Conservation (phyloP, 192 early-diverging fungal species). For the Pilaira anomala region DNA sequence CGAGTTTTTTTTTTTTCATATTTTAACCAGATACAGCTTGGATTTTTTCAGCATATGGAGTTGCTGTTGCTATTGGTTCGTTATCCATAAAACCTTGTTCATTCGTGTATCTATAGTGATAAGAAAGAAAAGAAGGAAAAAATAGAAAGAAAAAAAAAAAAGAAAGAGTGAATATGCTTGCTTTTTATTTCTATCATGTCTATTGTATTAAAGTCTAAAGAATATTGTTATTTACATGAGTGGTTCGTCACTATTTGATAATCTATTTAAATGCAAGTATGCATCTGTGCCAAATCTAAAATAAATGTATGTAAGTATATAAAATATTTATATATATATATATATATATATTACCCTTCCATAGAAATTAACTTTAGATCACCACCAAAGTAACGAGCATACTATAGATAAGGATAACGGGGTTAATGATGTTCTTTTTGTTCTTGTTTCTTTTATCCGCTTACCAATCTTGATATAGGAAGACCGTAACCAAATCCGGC, state of each 20-base stretch:
- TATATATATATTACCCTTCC: constrained; percentile 80
- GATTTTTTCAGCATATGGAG: not conserved
- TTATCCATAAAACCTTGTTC: not conserved
- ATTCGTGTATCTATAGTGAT: not conserved
- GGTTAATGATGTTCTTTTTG: not conserved
- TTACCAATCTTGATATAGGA: constrained; percentile 74
- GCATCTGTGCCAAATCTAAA: constrained; percentile 85
- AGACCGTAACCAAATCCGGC: constrained; percentile 94
- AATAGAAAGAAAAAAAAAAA: too few relatives aligned
- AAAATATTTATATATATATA: not conserved
- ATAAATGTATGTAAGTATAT: not conserved
- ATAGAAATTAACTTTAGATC: constrained; percentile 90
- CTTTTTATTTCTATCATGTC: too few relatives aligned
- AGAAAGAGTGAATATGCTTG: too few relatives aligned
- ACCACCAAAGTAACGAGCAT: constrained; percentile 96
- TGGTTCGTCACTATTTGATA: constrained; percentile 89
- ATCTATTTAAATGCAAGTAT: constrained; percentile 86
- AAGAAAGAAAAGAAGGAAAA: not conserved
- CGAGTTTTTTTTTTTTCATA: not conserved
- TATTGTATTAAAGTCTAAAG: not conserved
- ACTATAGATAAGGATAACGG: constrained; percentile 36
- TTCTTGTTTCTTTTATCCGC: constrained; percentile 4
- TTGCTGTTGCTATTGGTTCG: not conserved
- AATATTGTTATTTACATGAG: constrained; percentile 44
- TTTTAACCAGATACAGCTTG: not conserved